These are phyloP conservation scores for Dactylonectria estremocensis DNA, from an alignment of 2,329 filamentous ascomycete species.

Conservation along the genomic window DNA sequence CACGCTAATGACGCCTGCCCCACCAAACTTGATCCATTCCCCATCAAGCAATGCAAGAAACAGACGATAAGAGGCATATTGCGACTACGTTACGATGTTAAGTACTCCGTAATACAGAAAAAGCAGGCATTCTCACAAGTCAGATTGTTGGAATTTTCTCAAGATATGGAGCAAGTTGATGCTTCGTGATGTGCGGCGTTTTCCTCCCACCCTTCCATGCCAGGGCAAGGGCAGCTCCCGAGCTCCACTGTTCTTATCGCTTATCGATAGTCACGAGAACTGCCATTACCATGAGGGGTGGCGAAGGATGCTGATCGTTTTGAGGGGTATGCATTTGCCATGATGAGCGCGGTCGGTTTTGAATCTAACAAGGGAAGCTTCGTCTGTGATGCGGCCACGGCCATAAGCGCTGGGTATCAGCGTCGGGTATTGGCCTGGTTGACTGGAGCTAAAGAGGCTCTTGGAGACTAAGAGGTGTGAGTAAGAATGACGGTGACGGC, in stretches of 20 bases:
- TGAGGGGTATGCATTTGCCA: conserved; percentile 12
- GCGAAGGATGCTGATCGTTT: conserved; percentile 10
- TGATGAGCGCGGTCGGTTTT: conserved; percentile 1
- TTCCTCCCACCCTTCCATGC: not conserved
- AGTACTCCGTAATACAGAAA: no score
- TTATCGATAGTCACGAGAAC: conserved; percentile 35
- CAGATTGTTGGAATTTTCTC: no score
- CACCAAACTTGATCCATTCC: no score
- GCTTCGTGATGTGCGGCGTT: no score
- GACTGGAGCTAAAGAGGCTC: not conserved
- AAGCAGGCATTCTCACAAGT: no score
- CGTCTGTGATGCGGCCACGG: not conserved
- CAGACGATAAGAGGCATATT: no score
- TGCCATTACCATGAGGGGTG: conserved; percentile 11
- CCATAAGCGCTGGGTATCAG: not conserved
- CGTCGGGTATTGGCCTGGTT: not conserved
- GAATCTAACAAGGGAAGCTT: not conserved
- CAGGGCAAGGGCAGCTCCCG: conserved; percentile 14
- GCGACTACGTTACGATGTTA: no score
- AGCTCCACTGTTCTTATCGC: conserved; percentile 30
- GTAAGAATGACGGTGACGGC: conserved; percentile 6
- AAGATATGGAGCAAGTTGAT: no score
- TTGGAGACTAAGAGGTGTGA: conserved; percentile 2
- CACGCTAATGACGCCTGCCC: no score
- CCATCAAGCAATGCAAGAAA: no score